These are phyloP conservation scores for Boletus rufocinnamomeus DNA, from an alignment of 768 basidiomycete species.

Conservation along the genomic window DNA sequence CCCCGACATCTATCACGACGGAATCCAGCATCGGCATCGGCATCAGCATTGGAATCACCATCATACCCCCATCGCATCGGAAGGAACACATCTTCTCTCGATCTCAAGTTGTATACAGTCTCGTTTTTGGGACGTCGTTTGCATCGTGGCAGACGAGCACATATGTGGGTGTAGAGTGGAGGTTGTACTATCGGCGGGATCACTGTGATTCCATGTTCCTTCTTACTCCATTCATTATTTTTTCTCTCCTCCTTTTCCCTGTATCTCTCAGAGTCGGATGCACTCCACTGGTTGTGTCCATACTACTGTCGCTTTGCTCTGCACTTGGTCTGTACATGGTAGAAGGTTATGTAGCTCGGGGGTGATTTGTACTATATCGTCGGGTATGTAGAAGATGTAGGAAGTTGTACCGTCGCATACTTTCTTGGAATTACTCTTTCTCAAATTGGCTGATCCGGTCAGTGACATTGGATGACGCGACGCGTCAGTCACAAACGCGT, in stretches of 20 bases:
- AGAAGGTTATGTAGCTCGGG: constrained; percentile 17
- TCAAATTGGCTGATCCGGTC: constrained; percentile 6
- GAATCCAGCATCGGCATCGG: constrained; percentile 19
- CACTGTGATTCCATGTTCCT: constrained; percentile 10
- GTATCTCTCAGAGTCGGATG: constrained; percentile 22
- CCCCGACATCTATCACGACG: constrained; percentile 11
- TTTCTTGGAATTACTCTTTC: constrained; percentile 24
- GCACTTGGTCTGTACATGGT: constrained; percentile 23
- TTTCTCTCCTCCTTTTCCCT: constrained; percentile 3
- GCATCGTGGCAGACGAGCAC: constrained; percentile 2
- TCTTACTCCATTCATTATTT: constrained; percentile 4
- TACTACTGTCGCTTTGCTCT: constrained; percentile 25
- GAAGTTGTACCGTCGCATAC: constrained; percentile 7
- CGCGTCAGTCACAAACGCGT: constrained; percentile 32
- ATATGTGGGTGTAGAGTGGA: constrained; percentile 19
- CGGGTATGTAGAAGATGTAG: constrained; percentile 16
- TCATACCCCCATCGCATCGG: constrained; percentile 26
- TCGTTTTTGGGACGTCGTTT: constrained; percentile 7
- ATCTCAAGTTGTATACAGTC: constrained; percentile 27
- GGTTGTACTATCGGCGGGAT: constrained; percentile 22
- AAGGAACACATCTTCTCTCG: constrained; percentile 24
- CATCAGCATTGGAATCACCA: constrained; percentile 20
- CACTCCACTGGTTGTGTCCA: constrained; percentile 11
- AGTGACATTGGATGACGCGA: constrained; percentile 11
- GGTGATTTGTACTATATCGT: constrained; percentile 27